phyloP scores from a whole-genome alignment of 495 filamentous ascomycete genomes.

The Astrothelium macrocarpum region DNA sequence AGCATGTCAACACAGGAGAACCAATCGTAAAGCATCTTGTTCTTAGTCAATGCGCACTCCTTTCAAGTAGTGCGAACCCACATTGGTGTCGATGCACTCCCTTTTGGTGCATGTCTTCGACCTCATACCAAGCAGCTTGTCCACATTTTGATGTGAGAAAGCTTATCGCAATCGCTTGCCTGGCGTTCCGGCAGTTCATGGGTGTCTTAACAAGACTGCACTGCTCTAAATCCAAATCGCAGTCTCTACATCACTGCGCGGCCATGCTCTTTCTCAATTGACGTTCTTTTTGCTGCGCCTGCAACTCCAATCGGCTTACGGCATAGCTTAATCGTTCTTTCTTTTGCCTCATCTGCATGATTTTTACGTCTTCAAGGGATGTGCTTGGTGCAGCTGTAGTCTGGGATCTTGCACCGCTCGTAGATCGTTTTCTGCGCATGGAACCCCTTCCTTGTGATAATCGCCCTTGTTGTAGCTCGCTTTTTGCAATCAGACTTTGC shows the following conservation, averaged over 20 bases:
- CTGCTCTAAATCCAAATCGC: too few relatives aligned
- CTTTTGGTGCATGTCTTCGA: too few relatives aligned
- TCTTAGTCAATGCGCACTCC: too few relatives aligned
- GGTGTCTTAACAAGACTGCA: too few relatives aligned
- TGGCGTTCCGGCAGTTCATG: too few relatives aligned
- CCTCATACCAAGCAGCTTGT: too few relatives aligned
- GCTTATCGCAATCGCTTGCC: too few relatives aligned
- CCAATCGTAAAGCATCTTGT: too few relatives aligned
- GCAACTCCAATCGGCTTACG: slow-evolving; percentile 60
- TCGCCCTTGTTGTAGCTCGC: slow-evolving; percentile 61
- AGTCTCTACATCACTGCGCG: slow-evolving; percentile 29
- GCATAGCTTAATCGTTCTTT: slow-evolving; percentile 71
- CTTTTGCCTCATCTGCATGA: slow-evolving; percentile 59
- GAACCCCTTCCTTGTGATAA: slow-evolving; percentile 36
- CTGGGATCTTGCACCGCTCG: slow-evolving; percentile 19
- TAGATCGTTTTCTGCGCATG: neutral
- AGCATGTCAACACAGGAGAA: too few relatives aligned
- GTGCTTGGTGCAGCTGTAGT: slow-evolving; percentile 12
- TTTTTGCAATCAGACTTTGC: slow-evolving; percentile 56
- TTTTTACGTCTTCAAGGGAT: slow-evolving; percentile 42
- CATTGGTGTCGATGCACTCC: too few relatives aligned
- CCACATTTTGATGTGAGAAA: too few relatives aligned
- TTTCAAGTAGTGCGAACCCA: too few relatives aligned
- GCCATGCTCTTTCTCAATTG: slow-evolving; percentile 77
- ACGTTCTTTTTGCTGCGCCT: slow-evolving; percentile 53